Percentiles rank a stretch among this genome's conserved stretches.
Evolutionary conservation across 2,329 filamentous ascomycete genomes (phyloP).

Genomic region (Aspergillus sp.): DNA sequence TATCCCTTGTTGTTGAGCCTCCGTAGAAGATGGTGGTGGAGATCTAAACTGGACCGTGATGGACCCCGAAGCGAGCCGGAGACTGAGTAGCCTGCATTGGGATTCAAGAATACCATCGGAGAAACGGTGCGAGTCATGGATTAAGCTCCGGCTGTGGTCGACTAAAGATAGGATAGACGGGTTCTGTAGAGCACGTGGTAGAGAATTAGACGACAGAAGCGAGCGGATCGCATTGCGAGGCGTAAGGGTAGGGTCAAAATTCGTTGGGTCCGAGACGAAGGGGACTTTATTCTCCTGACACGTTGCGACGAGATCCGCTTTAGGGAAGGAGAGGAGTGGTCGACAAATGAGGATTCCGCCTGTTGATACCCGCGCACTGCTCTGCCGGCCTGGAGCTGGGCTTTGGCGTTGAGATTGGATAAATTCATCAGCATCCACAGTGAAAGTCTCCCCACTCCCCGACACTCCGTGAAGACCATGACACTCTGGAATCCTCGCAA

Average conservation of each 20-base stretch:
- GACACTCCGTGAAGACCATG: slow-evolving; percentile 70
- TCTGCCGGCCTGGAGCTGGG: background rate
- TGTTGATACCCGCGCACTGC: slow-evolving; percentile 23
- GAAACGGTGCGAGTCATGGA: slow-evolving; percentile 49
- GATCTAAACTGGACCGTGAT: slow-evolving; percentile 31
- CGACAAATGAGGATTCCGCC: slow-evolving; percentile 39
- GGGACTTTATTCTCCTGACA: slow-evolving; percentile 66
- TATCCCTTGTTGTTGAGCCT: background rate
- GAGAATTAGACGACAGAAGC: slow-evolving; percentile 55
- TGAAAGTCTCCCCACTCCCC: slow-evolving; percentile 58
- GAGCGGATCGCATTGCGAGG: slow-evolving; percentile 76
- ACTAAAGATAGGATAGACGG: slow-evolving; percentile 63
- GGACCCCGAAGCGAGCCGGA: slow-evolving; percentile 36
- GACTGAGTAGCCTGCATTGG: slow-evolving; percentile 28
- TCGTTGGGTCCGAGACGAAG: slow-evolving; percentile 87
- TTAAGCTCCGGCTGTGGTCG: slow-evolving; percentile 49
- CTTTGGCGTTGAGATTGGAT: background rate
- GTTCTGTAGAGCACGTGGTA: slow-evolving; percentile 71
- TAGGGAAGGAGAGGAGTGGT: slow-evolving; percentile 54
- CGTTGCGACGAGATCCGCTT: slow-evolving; percentile 64
- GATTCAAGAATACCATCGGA: slow-evolving; percentile 54
- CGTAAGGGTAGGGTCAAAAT: slow-evolving; percentile 73
- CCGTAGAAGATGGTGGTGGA: background rate
- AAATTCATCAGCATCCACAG: background rate
- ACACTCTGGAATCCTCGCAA: slow-evolving; percentile 78